These are phyloP conservation scores for Trichosanthes truncata DNA, from an alignment of 306 rosid species.

Conservation along the genomic window DNA sequence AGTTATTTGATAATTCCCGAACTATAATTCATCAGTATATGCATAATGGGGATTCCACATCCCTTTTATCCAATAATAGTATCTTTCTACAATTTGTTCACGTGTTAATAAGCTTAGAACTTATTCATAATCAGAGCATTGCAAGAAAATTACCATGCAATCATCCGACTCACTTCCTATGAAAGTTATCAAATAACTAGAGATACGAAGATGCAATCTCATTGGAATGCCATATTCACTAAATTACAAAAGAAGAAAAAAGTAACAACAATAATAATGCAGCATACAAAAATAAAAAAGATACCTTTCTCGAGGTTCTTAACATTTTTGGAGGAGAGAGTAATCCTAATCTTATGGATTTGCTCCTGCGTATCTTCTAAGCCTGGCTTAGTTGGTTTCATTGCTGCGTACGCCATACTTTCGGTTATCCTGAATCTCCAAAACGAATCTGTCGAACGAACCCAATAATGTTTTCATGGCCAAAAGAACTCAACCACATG, in stretches of 20 bases:
- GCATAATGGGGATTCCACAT: background rate
- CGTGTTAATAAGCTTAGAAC: background rate
- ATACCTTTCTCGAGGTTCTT: constrained; percentile 75
- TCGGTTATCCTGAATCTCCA: background rate
- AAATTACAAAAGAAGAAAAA: background rate
- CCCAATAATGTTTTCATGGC: background rate
- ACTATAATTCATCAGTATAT: background rate
- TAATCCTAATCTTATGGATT: constrained; percentile 86
- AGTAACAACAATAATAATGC: background rate
- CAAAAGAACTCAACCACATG: background rate
- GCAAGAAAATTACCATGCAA: background rate
- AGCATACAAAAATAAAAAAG: background rate
- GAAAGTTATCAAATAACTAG: background rate
- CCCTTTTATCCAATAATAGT: background rate
- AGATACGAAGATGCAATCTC: background rate
- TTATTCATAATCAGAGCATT: background rate
- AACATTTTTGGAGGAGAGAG: constrained; percentile 78
- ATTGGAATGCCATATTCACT: background rate
- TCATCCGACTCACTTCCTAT: background rate
- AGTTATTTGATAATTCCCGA: background rate
- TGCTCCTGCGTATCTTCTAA: constrained; percentile 59
- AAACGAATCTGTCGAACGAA: background rate
- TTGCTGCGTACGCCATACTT: constrained; percentile 57
- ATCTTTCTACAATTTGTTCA: background rate
- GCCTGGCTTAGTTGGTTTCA: constrained; percentile 69